These are phyloP conservation scores for Stropharia rugosoannulata DNA, from an alignment of 768 basidiomycete genomes.

Conservation along the genomic window DNA sequence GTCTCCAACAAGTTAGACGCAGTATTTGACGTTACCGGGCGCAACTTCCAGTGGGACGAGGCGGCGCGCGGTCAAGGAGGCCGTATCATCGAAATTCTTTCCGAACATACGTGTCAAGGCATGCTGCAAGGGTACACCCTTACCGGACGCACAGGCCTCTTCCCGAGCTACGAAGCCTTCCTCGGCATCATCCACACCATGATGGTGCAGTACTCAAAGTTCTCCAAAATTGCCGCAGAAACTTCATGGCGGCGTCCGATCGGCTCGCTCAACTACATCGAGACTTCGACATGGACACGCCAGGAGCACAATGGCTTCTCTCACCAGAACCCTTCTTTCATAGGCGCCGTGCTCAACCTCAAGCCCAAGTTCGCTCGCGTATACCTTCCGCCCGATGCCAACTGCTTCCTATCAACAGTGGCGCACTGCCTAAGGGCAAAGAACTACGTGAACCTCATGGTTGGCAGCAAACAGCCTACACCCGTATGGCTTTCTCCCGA, in stretches of 20 bases:
- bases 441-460: constrained; percentile 87
- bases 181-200: constrained; percentile 87
- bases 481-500: constrained; percentile 77
- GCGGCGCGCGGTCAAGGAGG: constrained; percentile 69
- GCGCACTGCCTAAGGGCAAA: constrained; percentile 82
- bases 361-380: constrained; percentile 72
- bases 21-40: constrained; percentile 62
- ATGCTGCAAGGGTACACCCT: constrained; percentile 94
- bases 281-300: constrained; percentile 84
- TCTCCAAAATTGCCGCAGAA: constrained; percentile 77
- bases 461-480: constrained; percentile 83
- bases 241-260: constrained; percentile 71
- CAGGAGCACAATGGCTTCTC: constrained; percentile 92
- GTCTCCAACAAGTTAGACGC: constrained; percentile 88
- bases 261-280: constrained; percentile 81
- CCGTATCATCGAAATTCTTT: constrained; percentile 85
- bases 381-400: constrained; percentile 89
- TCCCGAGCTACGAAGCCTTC: constrained; percentile 93
- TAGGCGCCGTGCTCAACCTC: constrained; percentile 80
- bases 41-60: constrained; percentile 87
- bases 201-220: constrained; percentile 90
- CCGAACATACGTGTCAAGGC: constrained; percentile 86
- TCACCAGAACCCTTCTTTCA: constrained; percentile 84
- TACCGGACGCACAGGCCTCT: constrained; percentile 80
- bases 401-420: constrained; percentile 81